Evolutionary conservation across 192 early-diverging fungal species (phyloP).

Genomic region (Gorgonomyces haynaldii): DNA sequence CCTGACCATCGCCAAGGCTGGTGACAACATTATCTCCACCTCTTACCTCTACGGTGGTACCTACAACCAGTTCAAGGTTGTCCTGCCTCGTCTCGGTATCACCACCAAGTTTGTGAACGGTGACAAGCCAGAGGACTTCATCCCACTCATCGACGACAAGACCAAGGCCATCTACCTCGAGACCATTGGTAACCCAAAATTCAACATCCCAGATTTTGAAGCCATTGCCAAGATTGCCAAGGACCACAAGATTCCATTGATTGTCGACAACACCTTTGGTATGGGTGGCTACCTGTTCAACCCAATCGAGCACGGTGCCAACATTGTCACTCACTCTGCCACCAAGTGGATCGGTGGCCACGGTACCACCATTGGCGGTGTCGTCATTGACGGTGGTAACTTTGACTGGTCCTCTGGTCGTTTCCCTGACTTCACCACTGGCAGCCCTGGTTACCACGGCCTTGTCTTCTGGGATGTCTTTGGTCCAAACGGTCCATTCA

Average conservation of each 20-base stretch:
- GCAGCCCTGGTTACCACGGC: slow-evolving; percentile 74
- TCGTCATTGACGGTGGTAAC: slow-evolving; percentile 76
- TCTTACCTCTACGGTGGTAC: slow-evolving; percentile 49
- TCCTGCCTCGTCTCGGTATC: slow-evolving; percentile 75
- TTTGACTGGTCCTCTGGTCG: slow-evolving; percentile 81
- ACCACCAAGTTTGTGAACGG: slow-evolving; percentile 61
- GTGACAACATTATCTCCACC: slow-evolving; percentile 84
- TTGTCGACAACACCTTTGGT: slow-evolving; percentile 97
- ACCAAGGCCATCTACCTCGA: slow-evolving; percentile 89
- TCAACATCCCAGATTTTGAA: slow-evolving; percentile 77
- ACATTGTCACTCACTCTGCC: slow-evolving; percentile 86
- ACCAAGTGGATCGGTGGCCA: slow-evolving; percentile 89
- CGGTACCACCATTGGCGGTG: slow-evolving; percentile 85
- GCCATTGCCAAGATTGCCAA: slow-evolving; percentile 74
- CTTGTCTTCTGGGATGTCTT: slow-evolving; percentile 78
- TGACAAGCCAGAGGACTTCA: slow-evolving; percentile 66
- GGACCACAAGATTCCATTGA: slow-evolving; percentile 68
- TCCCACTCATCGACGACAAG: slow-evolving; percentile 68
- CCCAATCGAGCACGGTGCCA: slow-evolving; percentile 91
- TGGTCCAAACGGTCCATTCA: slow-evolving; percentile 55
- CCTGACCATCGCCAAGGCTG: slow-evolving; percentile 60
- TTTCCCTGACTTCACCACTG: slow-evolving; percentile 81
- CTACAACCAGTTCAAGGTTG: slow-evolving; percentile 59
- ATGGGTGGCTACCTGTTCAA: slow-evolving; percentile 55
- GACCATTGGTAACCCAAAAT: slow-evolving; percentile 83